phyloP scores from a whole-genome alignment of 169 alveolate genomes.

The Perkinsus olseni region DNA sequence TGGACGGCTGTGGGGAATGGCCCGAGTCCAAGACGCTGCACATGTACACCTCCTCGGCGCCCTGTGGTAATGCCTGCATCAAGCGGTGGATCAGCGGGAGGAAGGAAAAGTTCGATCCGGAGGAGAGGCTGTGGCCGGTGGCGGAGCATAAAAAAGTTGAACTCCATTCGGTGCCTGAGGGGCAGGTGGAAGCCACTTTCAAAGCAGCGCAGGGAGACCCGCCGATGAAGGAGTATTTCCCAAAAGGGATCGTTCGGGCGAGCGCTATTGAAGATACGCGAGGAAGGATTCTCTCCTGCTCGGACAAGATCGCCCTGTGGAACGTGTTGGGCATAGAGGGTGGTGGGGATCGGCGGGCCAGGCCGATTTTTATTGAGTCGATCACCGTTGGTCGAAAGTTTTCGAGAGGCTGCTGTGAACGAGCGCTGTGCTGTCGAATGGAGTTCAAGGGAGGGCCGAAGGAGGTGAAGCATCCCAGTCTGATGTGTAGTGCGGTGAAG shows the following conservation, averaged over 20 bases:
- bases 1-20: neutral
- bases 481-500: neutral
- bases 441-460: neutral
- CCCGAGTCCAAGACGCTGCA: neutral
- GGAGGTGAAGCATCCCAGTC: neutral
- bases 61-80: neutral
- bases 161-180: neutral
- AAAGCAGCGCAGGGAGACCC: neutral
- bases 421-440: neutral
- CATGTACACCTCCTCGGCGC: neutral
- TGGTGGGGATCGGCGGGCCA: neutral
- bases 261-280: neutral
- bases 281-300: neutral
- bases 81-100: neutral
- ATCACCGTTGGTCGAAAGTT: neutral
- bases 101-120: neutral
- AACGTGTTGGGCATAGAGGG: neutral
- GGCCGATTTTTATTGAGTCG: neutral
- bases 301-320: neutral
- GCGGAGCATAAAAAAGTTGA: neutral
- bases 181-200: neutral
- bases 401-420: neutral
- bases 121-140: neutral
- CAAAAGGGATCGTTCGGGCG: neutral
- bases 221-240: neutral